Percentiles rank a stretch among this genome's conserved stretches.
These are phyloP conservation scores for Trametes cingulata DNA, from an alignment of 768 basidiomycete genomes.

Conservation along the genomic window DNA sequence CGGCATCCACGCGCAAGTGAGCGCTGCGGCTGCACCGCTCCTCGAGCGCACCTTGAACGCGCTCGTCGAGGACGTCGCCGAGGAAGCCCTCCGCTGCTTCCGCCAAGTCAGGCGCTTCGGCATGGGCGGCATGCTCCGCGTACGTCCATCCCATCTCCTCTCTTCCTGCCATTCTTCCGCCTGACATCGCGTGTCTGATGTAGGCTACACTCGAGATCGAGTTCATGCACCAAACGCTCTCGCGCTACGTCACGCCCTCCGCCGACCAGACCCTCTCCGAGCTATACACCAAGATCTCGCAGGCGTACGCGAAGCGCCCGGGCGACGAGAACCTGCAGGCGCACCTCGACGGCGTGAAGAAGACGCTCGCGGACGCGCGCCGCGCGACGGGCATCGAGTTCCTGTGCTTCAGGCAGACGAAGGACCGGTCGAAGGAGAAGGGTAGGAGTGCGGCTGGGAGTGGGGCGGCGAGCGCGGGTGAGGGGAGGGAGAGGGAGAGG, in stretches of 20 bases:
- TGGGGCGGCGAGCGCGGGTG: neutral
- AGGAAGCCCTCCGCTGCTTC: constrained; percentile 84
- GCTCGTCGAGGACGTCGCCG: constrained; percentile 80
- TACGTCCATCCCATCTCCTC: constrained; percentile 40
- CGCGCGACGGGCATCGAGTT: constrained; percentile 94
- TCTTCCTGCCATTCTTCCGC: neutral
- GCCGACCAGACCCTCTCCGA: constrained; percentile 87
- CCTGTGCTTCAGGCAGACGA: constrained; percentile 84
- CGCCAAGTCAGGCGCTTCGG: constrained; percentile 88
- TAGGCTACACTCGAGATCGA: constrained; percentile 99
- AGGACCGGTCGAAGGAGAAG: constrained; percentile 38
- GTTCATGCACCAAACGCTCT: constrained; percentile 96
- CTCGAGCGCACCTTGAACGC: constrained; percentile 80
- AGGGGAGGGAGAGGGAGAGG: constrained; percentile 6
- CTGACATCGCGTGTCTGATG: neutral
- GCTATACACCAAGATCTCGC: constrained; percentile 92
- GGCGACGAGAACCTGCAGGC: constrained; percentile 86
- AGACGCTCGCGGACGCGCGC: constrained; percentile 83
- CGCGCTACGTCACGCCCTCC: constrained; percentile 78
- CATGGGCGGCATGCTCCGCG: constrained; percentile 98
- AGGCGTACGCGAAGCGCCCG: constrained; percentile 83
- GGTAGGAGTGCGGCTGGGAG: neutral
- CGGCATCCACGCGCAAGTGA: constrained; percentile 89
- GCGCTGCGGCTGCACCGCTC: constrained; percentile 72
- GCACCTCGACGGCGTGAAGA: constrained; percentile 89